Evolutionary conservation across 169 alveolate species (phyloP).

Genomic region (Fabrea salina): DNA sequence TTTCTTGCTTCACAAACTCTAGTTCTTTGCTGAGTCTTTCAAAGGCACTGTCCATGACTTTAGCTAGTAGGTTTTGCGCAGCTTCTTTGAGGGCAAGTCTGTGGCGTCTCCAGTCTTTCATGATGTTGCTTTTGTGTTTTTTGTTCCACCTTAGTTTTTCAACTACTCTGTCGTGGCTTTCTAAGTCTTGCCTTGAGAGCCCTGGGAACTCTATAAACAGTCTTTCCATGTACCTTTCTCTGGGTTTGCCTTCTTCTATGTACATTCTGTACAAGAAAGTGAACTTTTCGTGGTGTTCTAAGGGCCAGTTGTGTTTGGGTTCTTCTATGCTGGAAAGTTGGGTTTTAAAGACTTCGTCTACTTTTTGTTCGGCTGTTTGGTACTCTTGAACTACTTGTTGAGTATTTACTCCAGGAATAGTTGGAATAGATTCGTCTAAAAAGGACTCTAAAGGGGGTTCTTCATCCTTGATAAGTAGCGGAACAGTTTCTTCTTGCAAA

Average conservation of each 20-base stretch:
- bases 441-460: background rate
- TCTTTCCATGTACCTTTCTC: slow-evolving; percentile 31
- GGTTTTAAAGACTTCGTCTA: background rate
- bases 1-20: slow-evolving; percentile 17
- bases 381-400: background rate
- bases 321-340: slow-evolving; percentile 11
- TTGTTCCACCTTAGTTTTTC: slow-evolving; percentile 18
- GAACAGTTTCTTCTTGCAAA: background rate
- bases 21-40: slow-evolving; percentile 9
- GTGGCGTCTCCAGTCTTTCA: slow-evolving; percentile 21
- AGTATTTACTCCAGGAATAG: slow-evolving; percentile 13
- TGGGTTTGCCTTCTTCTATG: slow-evolving; percentile 24
- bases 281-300: background rate
- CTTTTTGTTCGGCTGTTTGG: slow-evolving; percentile 4
- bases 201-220: slow-evolving; percentile 10
- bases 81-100: background rate
- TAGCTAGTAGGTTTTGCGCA: slow-evolving; percentile 25
- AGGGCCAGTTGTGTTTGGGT: background rate
- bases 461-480: background rate
- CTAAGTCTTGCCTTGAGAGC: slow-evolving; percentile 2
- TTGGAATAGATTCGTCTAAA: background rate
- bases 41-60: background rate
- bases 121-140: slow-evolving; percentile 3
- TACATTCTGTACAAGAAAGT: background rate
- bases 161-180: slow-evolving; percentile 14